Evolutionary conservation across 2,329 filamentous ascomycete genomes (phyloP).

Genomic region (Aspergillus chevalieri): DNA sequence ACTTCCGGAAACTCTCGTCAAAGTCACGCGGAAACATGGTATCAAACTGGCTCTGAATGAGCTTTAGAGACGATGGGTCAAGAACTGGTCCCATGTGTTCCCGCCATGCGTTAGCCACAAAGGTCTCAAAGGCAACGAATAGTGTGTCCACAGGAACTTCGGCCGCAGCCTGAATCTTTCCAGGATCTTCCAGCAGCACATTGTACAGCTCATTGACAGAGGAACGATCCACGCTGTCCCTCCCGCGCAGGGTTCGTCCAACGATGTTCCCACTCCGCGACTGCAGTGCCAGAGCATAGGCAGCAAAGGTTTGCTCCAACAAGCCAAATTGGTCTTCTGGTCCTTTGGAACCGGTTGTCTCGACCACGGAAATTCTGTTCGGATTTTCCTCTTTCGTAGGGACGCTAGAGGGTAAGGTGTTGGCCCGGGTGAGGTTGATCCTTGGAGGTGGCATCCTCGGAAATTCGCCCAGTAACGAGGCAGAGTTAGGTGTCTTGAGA

Average conservation of each 20-base stretch:
- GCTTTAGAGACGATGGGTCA: constrained; percentile 62
- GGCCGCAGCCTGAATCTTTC: constrained; percentile 66
- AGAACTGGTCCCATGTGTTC: constrained; percentile 84
- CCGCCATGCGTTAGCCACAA: constrained; percentile 78
- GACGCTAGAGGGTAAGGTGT: constrained; percentile 38
- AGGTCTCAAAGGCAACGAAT: constrained; percentile 91
- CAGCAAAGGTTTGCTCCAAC: constrained; percentile 77
- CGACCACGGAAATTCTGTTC: constrained; percentile 45
- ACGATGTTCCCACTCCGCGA: constrained; percentile 82
- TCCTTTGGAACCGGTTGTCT: constrained; percentile 47
- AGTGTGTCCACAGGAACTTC: constrained; percentile 77
- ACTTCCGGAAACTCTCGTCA: constrained; percentile 52
- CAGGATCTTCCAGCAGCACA: constrained; percentile 73
- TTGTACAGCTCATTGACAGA: constrained; percentile 88
- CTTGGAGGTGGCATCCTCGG: constrained; percentile 38
- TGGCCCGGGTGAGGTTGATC: constrained; percentile 36
- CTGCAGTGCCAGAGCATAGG: constrained; percentile 75
- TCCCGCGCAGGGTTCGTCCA: constrained; percentile 66
- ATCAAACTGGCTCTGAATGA: constrained; percentile 56
- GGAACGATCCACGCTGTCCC: constrained; percentile 66
- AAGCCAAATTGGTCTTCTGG: constrained; percentile 61
- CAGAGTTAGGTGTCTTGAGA: constrained; percentile 29
- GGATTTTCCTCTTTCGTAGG: constrained; percentile 40
- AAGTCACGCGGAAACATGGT: constrained; percentile 42
- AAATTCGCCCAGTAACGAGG: constrained; percentile 37